Conservation (phyloP, 1,139 yeast species). For the Suzukiozyma palmioleophila region DNA sequence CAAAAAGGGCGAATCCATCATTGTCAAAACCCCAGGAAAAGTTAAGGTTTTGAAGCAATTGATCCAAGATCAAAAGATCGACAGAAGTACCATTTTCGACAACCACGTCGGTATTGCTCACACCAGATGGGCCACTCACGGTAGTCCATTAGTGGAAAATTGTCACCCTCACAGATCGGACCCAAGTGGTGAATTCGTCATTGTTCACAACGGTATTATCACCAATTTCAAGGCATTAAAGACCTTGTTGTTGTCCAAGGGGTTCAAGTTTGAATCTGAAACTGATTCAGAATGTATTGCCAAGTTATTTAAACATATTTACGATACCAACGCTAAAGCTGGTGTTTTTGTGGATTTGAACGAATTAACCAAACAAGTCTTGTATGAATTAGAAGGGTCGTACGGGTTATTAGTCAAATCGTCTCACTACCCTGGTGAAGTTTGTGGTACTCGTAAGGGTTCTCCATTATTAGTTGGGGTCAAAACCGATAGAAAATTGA, state of each 20-base stretch:
- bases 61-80: conserved; percentile 52
- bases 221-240: conserved; percentile 91
- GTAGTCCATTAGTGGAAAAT: conserved; percentile 79
- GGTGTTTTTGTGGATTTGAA: conserved; percentile 65
- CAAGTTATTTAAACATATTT: conserved; percentile 85
- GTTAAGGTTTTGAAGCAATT: conserved; percentile 76
- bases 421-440: conserved; percentile 89
- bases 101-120: conserved; percentile 97
- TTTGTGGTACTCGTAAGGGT: conserved; percentile 97
- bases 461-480: conserved; percentile 97
- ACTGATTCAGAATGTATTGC: conserved; percentile 99
- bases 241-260: conserved; percentile 74
- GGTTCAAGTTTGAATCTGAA: conserved; percentile 81
- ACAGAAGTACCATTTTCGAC: conserved; percentile 61
- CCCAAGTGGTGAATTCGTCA: conserved; percentile 72
- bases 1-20: conserved; percentile 41
- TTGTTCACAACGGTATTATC: conserved; percentile 97
- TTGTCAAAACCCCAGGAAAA: conserved; percentile 88
- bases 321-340: conserved; percentile 66
- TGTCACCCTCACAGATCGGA: conserved; percentile 98
- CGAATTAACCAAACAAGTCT: conserved; percentile 87
- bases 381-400: conserved; percentile 94
- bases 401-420: conserved; percentile 94
- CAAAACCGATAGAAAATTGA: conserved; percentile 88
- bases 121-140: conserved; percentile 99